phyloP scores from a whole-genome alignment of 2,329 filamentous ascomycete species.

The Cytospora piceae region DNA sequence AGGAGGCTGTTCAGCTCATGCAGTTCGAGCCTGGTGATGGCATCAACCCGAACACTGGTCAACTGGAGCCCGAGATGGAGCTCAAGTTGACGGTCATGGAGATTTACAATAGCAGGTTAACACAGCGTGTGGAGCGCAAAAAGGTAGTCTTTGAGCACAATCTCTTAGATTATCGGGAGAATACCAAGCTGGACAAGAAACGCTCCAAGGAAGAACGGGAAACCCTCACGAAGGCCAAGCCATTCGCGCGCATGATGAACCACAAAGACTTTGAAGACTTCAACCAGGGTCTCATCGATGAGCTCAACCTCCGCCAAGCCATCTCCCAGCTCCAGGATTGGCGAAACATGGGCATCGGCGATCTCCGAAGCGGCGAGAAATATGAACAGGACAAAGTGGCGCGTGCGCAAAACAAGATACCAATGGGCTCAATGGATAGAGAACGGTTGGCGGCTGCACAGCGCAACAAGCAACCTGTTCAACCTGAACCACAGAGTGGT shows the following conservation, averaged over 20 bases:
- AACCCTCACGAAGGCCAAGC: constrained; percentile 88
- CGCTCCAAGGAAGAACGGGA: constrained; percentile 94
- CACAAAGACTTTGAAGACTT: constrained; percentile 86
- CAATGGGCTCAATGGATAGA: constrained; percentile 84
- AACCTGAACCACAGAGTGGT: constrained; percentile 72
- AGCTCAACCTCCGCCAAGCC: constrained; percentile 87
- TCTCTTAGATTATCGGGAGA: constrained; percentile 90
- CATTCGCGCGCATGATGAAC: constrained; percentile 96
- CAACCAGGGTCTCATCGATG: constrained; percentile 82
- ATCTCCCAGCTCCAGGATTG: constrained; percentile 93
- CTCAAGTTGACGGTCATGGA: constrained; percentile 98
- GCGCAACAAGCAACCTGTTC: constrained; percentile 67
- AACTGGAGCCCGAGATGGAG: constrained; percentile 94
- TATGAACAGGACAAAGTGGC: constrained; percentile 87
- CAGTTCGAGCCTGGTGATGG: constrained; percentile 97
- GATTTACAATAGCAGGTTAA: constrained; percentile 92
- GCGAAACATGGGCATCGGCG: constrained; percentile 82
- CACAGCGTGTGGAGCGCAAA: constrained; percentile 89
- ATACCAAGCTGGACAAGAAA: constrained; percentile 88
- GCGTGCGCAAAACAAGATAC: constrained; percentile 69
- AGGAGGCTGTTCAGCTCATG: constrained; percentile 98
- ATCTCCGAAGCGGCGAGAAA: constrained; percentile 84
- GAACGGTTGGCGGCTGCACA: constrained; percentile 73
- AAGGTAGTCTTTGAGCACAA: constrained; percentile 97
- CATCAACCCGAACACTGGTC: constrained; percentile 79